Conservation (phyloP, 2,329 filamentous ascomycete genomes). For the Ambrosiella beaveri region DNA sequence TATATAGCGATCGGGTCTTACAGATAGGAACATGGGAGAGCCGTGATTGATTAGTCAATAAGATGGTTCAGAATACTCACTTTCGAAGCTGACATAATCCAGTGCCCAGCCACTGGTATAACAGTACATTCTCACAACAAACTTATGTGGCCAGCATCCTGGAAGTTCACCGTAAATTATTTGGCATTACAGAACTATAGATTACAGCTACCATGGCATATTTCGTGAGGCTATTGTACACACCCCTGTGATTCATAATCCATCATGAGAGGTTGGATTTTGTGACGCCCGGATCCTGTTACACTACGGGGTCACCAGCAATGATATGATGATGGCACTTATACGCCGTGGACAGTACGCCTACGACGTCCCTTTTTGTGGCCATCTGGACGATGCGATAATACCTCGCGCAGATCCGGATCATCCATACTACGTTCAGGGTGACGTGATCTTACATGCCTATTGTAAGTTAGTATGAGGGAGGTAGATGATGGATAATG, state of each 20-base stretch:
- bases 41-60: background rate
- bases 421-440: conserved; percentile 82
- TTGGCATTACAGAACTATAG: no score
- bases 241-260: no score
- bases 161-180: no score
- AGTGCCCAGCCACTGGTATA: no score
- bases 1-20: conserved; percentile 32
- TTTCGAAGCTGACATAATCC: no score
- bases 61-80: no score
- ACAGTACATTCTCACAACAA: no score
- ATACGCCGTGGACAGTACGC: conserved; percentile 29
- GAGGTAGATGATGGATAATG: background rate
- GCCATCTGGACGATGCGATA: conserved; percentile 72
- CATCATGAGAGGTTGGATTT: background rate
- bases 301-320: background rate
- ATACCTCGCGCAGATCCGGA: conserved; percentile 59
- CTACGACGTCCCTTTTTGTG: conserved; percentile 64
- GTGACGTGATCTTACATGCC: conserved; percentile 87
- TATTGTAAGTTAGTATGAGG: conserved; percentile 21
- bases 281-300: background rate
- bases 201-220: no score
- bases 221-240: no score
- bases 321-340: background rate
- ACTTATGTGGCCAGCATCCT: no score
- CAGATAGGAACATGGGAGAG: conserved; percentile 27